Conservation (phyloP, 2,329 filamentous ascomycete species). For the Madurella fahalii region DNA sequence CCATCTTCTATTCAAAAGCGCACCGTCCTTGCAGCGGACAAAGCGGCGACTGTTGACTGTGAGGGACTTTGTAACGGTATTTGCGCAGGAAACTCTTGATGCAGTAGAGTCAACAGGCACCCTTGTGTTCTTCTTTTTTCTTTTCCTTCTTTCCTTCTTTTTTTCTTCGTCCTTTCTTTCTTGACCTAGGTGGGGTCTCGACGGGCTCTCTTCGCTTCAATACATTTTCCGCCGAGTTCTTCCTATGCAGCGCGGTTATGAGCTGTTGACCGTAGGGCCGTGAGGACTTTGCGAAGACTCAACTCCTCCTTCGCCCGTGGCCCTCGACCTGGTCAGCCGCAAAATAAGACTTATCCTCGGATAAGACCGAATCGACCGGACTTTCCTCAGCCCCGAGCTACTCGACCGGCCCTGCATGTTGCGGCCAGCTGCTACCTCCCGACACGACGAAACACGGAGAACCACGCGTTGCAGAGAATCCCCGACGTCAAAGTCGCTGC, state of each 20-base stretch:
- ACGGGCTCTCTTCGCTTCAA: slow-evolving; percentile 2
- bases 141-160: neutral
- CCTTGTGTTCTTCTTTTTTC: slow-evolving; percentile 11
- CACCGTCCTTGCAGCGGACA: slow-evolving; percentile 10
- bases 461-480: neutral
- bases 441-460: neutral
- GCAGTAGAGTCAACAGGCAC: slow-evolving; percentile 14
- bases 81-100: slow-evolving; percentile 13
- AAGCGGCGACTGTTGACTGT: slow-evolving; percentile 18
- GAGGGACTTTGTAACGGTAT: slow-evolving; percentile 15
- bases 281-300: neutral
- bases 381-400: neutral
- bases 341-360: neutral
- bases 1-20: slow-evolving; percentile 7
- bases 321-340: neutral
- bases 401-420: neutral
- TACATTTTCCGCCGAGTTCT: neutral
- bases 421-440: neutral
- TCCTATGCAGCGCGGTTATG: neutral
- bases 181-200: neutral
- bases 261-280: slow-evolving; percentile 1
- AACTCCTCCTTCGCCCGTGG: slow-evolving; percentile 3
- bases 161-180: too few species aligned
- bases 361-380: neutral
- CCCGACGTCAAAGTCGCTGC: neutral